These are phyloP conservation scores for Citrullus mucosospermus DNA, from an alignment of 306 rosid genomes.

Conservation along the genomic window DNA sequence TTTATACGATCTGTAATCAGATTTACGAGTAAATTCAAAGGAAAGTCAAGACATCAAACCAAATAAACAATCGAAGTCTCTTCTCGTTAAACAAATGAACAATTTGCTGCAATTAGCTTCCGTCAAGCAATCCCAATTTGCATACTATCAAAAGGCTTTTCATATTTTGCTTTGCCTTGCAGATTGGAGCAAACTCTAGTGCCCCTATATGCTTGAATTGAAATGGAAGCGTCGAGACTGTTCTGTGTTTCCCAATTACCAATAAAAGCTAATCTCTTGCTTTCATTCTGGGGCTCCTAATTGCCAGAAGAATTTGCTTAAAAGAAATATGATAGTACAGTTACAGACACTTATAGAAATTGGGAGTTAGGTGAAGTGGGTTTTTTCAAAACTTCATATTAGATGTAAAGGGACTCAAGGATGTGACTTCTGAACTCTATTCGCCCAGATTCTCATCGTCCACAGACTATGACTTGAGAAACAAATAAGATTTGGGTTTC, in stretches of 20 bases:
- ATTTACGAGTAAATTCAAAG: constrained; percentile 56
- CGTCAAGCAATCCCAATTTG: constrained; percentile 14
- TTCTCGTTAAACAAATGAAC: constrained; percentile 4
- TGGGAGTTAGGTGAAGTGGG: not conserved
- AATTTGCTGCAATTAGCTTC: constrained; percentile 13
- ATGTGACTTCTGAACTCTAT: not conserved
- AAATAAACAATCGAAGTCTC: constrained; percentile 23
- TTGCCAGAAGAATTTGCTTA: constrained; percentile 1
- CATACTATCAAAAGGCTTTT: constrained; percentile 5
- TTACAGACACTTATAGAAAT: not conserved
- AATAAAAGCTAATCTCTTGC: not conserved
- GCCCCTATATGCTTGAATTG: constrained; percentile 57
- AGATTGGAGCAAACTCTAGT: constrained; percentile 19
- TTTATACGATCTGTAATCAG: constrained; percentile 24
- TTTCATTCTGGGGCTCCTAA: not conserved
- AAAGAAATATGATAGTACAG: not conserved
- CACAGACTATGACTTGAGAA: not conserved
- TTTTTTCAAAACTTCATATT: not conserved
- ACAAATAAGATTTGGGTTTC: not conserved
- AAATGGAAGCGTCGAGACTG: constrained; percentile 48
- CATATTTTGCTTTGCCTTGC: constrained; percentile 50
- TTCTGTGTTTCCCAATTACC: not conserved
- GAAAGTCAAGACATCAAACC: constrained; percentile 22
- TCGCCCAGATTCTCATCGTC: not conserved
- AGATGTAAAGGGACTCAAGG: not conserved